Percentiles rank a stretch among this genome's conserved stretches.
phyloP scores from a whole-genome alignment of 352 stramenopile species.

The Globisporangium rhizosaccharum region DNA sequence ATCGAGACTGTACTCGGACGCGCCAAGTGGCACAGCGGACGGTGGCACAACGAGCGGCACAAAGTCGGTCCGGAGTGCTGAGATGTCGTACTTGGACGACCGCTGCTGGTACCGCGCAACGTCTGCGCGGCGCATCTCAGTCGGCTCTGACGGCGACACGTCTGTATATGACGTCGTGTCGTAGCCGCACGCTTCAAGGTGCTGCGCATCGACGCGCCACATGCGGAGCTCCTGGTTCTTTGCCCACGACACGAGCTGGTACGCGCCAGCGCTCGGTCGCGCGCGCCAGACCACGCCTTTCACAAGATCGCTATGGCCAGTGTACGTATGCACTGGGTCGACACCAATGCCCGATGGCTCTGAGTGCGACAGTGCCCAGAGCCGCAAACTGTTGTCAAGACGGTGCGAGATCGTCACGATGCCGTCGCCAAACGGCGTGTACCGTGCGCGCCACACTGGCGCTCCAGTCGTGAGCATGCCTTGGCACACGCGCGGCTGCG shows the following conservation, averaged over 20 bases:
- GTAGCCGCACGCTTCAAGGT: constrained; percentile 57
- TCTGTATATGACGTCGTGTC: constrained; percentile 35
- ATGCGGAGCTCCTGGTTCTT: constrained; percentile 78
- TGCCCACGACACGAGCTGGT: constrained; percentile 73
- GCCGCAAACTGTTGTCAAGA: constrained; percentile 48
- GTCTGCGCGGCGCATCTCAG: constrained; percentile 19
- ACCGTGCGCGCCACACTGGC: constrained; percentile 63
- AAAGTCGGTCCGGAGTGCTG: constrained; percentile 67
- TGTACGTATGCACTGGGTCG: constrained; percentile 58
- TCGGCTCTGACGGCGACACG: constrained; percentile 4
- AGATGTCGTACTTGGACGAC: constrained; percentile 64
- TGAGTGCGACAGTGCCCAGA: constrained; percentile 56
- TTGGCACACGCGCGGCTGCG: constrained; percentile 53
- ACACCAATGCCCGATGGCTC: constrained; percentile 13
- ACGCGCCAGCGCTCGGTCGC: constrained; percentile 30
- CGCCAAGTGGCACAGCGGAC: constrained; percentile 43
- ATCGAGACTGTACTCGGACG: constrained; percentile 60
- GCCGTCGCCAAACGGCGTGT: constrained; percentile 78
- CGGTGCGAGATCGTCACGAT: constrained; percentile 74
- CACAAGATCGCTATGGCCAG: constrained; percentile 57
- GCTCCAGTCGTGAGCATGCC: constrained; percentile 54
- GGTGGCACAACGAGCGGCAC: constrained; percentile 62
- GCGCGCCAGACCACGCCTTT: constrained; percentile 64
- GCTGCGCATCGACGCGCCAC: constrained; percentile 60
- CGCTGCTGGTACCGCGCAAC: constrained; percentile 23